Base-by-base conservation (phyloP, 2,329 filamentous ascomycete species). In the Beauveria brongniartii region DNA sequence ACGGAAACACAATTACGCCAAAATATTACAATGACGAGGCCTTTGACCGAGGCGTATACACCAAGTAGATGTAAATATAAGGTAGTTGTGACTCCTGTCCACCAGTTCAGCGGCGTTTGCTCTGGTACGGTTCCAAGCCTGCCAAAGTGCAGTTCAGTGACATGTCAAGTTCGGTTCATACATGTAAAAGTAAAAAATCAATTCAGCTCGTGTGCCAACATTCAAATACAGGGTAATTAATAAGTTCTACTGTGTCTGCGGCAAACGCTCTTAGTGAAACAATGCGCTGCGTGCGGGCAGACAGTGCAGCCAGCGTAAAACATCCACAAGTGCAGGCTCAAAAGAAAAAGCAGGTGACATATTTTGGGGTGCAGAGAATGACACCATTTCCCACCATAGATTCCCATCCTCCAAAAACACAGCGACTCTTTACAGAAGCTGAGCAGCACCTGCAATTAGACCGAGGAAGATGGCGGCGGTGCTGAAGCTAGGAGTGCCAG, bases 1-100 rank as follows among this genome's bases (percentile, higher is more conserved):
- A 92, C 65, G 92, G 90, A 5, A 96, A 96, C 71, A 79, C 81
- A 12, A 95, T 97, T 61, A 77, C 79, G n/a, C 90, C 92, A 0
- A 83, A 82, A 56, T 97, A 92, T 71, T 97, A 90, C 72, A 85
- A 95, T 68, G 79, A 79, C 6, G 91, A 93, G 50, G 90, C 84
- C 68, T 99, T 97, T 70, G 91, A 95, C 65, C 75, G 79, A 57
- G 88, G 88, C 0, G 72, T 84, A 22, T 84, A 82, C 64, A 70
- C 46, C 10, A 61, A 57, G 59, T 61, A 34, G 37, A 24, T 26
- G n/a, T 30, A 30, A 20, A 55, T 56, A n/a, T 18, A 24, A 24
- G 24, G 24, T 24, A 34, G 24, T 3, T 18, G 5, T 6, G 12
- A 37, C 34, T 16, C 34, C 5, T 5, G 5, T 37, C 5, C 34